Evolutionary conservation across 1,284 basidiomycete species (phyloP), one percentile per base, ranked within the genome.

Genomic region (Hymenochaete sp.): DNA sequence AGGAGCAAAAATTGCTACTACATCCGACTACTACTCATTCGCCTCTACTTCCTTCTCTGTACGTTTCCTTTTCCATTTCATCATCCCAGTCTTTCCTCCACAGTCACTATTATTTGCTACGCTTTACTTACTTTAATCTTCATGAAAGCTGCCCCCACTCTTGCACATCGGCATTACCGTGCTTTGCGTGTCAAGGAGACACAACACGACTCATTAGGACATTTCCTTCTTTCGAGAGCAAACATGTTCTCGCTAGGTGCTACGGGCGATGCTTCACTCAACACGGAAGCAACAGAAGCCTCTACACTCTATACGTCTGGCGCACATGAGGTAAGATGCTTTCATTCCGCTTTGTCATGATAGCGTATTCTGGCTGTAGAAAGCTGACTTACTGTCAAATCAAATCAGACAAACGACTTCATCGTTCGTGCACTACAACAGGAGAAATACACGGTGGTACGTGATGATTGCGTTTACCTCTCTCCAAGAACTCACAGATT

Each of bases 151-250:
- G 79, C 82, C 19, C 70, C 83, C 0, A 73, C 77, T 4, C 62
- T 78, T 43, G 79, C 82, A 1, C 55, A 89, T 50, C 78, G 86
- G 45, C 86, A 91, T 55, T 92, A 88, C 59, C 75, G 78, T 31
- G 65, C 67, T 18, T 71, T 92, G 65, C 74, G 78, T 48, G 67
- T 87, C 52, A 91, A 90, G 60, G 82, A 88, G 55, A 73, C 92
- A 21, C 89, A 93, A 59, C 73, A 80, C 49, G 89, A 93, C 56
- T 92, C 89, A 0, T 69, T 93, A 4, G 86, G 85, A 3, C 85
- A 93, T 57, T 73, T 87, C 47, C 62, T 88, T 37, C 70, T 90
- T 27, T 77, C 84, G 14, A 73, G 89, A 22, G 73, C 79, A n/a
- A 77, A 79, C n/a, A 82, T 77, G 0, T 92, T 87, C 64, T 86